These are phyloP conservation scores for Podospora sp. DNA, from an alignment of 495 filamentous ascomycete species.

Conservation along the genomic window DNA sequence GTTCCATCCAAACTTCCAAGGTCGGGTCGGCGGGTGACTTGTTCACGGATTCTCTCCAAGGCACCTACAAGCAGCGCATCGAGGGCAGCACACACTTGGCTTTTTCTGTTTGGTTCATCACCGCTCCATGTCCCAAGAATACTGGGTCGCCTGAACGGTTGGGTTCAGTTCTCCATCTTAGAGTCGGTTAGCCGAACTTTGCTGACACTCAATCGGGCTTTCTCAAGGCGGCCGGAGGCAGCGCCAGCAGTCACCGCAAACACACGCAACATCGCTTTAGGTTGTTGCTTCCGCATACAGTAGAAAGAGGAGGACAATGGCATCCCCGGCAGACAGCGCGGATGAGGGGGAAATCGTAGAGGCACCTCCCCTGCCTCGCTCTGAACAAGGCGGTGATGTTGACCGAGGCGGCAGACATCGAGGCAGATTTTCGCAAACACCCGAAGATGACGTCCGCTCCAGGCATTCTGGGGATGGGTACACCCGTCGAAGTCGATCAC, in stretches of 20 bases:
- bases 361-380: conserved; percentile 59
- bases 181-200: not conserved
- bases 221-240: conserved; percentile 10
- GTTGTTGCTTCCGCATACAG: not conserved
- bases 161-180: conserved; percentile 28
- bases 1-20: not conserved
- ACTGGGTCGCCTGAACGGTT: conserved; percentile 24
- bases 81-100: not conserved
- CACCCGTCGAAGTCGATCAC: conserved; percentile 43
- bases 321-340: conserved; percentile 57
- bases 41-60: not conserved
- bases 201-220: conserved; percentile 22
- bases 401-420: conserved; percentile 69
- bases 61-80: not conserved
- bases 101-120: not conserved
- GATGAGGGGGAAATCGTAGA: conserved; percentile 90
- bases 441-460: conserved; percentile 73
- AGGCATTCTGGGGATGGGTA: conserved; percentile 63
- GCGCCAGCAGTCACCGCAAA: not conserved
- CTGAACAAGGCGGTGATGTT: conserved; percentile 58
- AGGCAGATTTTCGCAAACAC: conserved; percentile 73
- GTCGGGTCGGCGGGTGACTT: not conserved
- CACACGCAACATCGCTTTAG: not conserved
- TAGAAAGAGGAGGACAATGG: conserved; percentile 33
- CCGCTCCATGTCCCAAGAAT: not conserved